These are phyloP conservation scores for Penicillium soppii DNA, from an alignment of 495 filamentous ascomycete species.

Conservation along the genomic window DNA sequence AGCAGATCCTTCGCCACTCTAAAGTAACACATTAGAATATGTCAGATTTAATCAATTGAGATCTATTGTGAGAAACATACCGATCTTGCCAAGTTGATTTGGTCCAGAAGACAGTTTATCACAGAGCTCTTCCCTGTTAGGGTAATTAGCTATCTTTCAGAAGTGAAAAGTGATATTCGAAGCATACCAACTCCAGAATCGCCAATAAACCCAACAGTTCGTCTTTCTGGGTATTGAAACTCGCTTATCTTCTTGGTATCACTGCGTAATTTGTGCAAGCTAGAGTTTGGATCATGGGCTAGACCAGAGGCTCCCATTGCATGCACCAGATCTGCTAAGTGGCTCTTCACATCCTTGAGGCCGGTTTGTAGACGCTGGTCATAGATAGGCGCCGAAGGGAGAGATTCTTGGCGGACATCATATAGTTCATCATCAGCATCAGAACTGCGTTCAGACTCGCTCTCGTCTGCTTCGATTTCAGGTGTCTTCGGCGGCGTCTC, in stretches of 20 bases:
- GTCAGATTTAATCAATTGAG: too few relatives aligned
- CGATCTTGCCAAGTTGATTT: conserved; percentile 23
- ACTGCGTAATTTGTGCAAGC: neutral
- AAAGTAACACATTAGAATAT: too few relatives aligned
- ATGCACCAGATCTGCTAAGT: conserved; percentile 10
- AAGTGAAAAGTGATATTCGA: too few relatives aligned
- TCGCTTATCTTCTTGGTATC: conserved; percentile 6
- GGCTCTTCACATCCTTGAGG: conserved; percentile 14
- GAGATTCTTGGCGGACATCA: conserved; percentile 14
- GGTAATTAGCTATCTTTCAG: too few relatives aligned
- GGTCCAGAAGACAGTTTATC: conserved; percentile 33
- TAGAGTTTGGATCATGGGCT: conserved; percentile 2
- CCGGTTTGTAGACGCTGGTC: conserved; percentile 14
- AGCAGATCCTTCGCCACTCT: conserved; percentile 23
- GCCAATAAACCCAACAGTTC: conserved; percentile 26
- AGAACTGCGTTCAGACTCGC: too few relatives aligned
- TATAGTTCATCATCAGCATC: too few relatives aligned
- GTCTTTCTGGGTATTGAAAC: conserved; percentile 20
- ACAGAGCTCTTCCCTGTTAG: conserved; percentile 31
- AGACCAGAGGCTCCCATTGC: conserved; percentile 6
- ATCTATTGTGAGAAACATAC: too few relatives aligned
- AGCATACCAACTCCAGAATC: conserved; percentile 15
- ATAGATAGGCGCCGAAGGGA: conserved; percentile 18
- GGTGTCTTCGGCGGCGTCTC: too few relatives aligned
- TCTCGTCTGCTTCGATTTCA: too few relatives aligned